Evolutionary conservation across 805 yeast genomes (phyloP).

Genomic region (Barnettozyma populi): DNA sequence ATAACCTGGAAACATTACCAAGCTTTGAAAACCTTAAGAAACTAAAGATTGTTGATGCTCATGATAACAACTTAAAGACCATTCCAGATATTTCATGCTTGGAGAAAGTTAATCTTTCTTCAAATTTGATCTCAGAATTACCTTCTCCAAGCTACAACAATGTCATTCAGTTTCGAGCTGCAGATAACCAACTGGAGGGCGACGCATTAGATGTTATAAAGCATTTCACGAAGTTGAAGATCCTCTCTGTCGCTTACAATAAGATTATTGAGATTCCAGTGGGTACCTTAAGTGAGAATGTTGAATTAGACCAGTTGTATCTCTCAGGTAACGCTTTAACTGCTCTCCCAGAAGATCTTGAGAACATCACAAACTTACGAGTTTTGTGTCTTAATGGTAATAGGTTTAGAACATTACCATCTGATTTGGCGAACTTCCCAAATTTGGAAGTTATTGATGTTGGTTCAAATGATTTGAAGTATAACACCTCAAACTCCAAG

Average conservation of each 20-base stretch:
- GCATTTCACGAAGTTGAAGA: slow-evolving; percentile 48
- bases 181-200: slow-evolving; percentile 82
- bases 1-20: slow-evolving; percentile 71
- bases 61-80: slow-evolving; percentile 72
- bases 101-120: slow-evolving; percentile 62
- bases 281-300: slow-evolving; percentile 58
- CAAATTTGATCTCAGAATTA: slow-evolving; percentile 43
- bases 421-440: slow-evolving; percentile 69
- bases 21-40: slow-evolving; percentile 52
- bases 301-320: slow-evolving; percentile 56
- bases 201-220: slow-evolving; percentile 67
- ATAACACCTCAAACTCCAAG: slow-evolving; percentile 89
- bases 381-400: slow-evolving; percentile 75
- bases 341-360: slow-evolving; percentile 80
- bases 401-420: slow-evolving; percentile 79
- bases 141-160: slow-evolving; percentile 38
- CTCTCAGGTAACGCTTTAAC: slow-evolving; percentile 80
- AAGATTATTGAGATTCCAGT: slow-evolving; percentile 75
- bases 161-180: slow-evolving; percentile 54
- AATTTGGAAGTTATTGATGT: slow-evolving; percentile 74
- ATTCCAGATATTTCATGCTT: slow-evolving; percentile 41
- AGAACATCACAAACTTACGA: slow-evolving; percentile 48
- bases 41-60: slow-evolving; percentile 68
- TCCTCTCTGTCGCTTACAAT: slow-evolving; percentile 78
- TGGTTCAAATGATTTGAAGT: slow-evolving; percentile 84